Evolutionary conservation across 805 yeast species (phyloP).

Genomic region (Saccharomycopsis fermentans): DNA sequence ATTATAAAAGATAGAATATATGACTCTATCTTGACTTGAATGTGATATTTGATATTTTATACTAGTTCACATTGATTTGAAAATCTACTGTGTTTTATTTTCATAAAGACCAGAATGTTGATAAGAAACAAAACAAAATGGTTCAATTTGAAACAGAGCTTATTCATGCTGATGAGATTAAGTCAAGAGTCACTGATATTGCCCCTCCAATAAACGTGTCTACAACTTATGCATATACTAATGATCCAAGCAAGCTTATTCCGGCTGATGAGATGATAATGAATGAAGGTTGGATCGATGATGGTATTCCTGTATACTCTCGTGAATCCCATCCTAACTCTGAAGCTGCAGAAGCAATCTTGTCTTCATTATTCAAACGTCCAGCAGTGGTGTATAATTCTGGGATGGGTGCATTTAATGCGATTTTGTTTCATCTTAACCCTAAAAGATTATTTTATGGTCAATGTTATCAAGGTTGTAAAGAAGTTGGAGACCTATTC

Average conservation of each 20-base stretch:
- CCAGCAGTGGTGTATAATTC: slow-evolving; percentile 63
- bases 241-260: slow-evolving; percentile 45
- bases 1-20: too few relatives aligned
- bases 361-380: slow-evolving; percentile 50
- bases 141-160: slow-evolving; percentile 42
- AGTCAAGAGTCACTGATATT: slow-evolving; percentile 48
- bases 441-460: slow-evolving; percentile 72
- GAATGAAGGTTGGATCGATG: slow-evolving; percentile 22
- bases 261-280: slow-evolving; percentile 26
- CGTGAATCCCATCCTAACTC: slow-evolving; percentile 68
- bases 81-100: too few relatives aligned
- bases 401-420: slow-evolving; percentile 76
- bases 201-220: slow-evolving; percentile 75
- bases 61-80: too few relatives aligned
- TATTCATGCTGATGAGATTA: slow-evolving; percentile 64
- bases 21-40: too few relatives aligned
- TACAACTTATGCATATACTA: slow-evolving; percentile 63
- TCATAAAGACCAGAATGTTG: too few relatives aligned
- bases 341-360: slow-evolving; percentile 52
- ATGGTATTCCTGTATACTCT: slow-evolving; percentile 45
- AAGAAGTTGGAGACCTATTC: slow-evolving; percentile 55
- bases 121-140: too few relatives aligned
- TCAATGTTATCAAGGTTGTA: slow-evolving; percentile 79
- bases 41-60: too few relatives aligned
- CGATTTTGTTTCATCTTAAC: slow-evolving; percentile 54